These are phyloP conservation scores for Leccinum fallax DNA, from an alignment of 1,284 basidiomycete species.

Conservation along the genomic window DNA sequence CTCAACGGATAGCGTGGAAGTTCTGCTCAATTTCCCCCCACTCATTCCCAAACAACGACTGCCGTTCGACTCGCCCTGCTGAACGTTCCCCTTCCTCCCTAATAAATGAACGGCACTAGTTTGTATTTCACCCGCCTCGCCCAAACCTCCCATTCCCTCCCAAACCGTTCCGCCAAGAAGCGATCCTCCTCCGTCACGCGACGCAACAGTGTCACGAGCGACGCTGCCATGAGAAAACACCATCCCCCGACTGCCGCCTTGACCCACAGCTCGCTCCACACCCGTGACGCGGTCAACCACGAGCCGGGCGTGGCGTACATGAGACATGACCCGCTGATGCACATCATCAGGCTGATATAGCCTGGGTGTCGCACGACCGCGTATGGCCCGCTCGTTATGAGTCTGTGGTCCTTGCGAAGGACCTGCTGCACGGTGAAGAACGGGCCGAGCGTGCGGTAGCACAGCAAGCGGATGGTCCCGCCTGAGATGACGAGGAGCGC, in stretches of 20 bases:
- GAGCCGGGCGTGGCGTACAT: conserved; percentile 8
- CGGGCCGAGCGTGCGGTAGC: conserved; percentile 18
- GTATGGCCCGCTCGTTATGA: conserved; percentile 23
- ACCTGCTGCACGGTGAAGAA: conserved; percentile 20
- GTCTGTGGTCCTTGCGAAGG: conserved; percentile 19
- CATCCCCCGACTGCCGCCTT: not conserved
- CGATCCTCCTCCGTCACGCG: conserved; percentile 17
- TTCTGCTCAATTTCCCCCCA: not conserved
- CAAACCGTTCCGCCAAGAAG: conserved; percentile 15
- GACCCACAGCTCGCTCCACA: conserved; percentile 1
- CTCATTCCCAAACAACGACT: not conserved
- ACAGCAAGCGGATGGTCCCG: conserved; percentile 10
- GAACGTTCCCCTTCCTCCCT: not conserved
- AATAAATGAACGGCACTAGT: conserved; percentile 20
- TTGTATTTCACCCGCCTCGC: conserved; percentile 15
- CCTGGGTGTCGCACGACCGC: conserved; percentile 24
- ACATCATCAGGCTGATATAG: conserved; percentile 11
- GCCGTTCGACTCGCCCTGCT: not conserved
- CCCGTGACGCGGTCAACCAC: conserved; percentile 20
- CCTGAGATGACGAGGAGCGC: conserved; percentile 9
- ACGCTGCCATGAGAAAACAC: not conserved
- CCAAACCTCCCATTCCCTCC: conserved; percentile 22
- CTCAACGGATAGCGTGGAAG: not conserved
- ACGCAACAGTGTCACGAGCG: conserved; percentile 6
- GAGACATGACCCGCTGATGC: conserved; percentile 5